A percentile compares a stretch with the other conserved stretches of the same genome.
Conservation (phyloP, 2,329 filamentous ascomycete genomes). For the Fusarium sp. region DNA sequence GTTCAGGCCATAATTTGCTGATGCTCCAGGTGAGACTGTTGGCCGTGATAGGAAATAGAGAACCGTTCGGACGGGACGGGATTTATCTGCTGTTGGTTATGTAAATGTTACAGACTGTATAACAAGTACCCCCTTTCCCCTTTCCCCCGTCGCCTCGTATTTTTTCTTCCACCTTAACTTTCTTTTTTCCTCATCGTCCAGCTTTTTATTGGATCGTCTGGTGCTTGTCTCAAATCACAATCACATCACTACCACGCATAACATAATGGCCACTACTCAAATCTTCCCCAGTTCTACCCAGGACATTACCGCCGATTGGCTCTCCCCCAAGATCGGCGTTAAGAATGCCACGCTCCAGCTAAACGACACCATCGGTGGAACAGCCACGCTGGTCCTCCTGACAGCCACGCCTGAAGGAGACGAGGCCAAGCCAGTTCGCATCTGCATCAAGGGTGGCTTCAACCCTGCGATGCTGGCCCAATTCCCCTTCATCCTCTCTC, state of each 20-base stretch:
- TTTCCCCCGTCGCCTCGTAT: background rate
- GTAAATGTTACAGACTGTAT: background rate
- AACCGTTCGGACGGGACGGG: background rate
- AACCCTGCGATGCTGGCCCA: slow-evolving; percentile 13
- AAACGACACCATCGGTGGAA: slow-evolving; percentile 12
- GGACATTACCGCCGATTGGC: slow-evolving; percentile 14
- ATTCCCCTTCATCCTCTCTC: slow-evolving; percentile 16
- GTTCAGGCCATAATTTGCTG: background rate
- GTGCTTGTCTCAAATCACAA: background rate
- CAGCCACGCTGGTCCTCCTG: slow-evolving; percentile 11
- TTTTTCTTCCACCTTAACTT: background rate
- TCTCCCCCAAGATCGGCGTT: slow-evolving; percentile 14
- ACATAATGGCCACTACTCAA: background rate
- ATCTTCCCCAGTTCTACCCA: background rate
- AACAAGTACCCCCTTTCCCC: background rate
- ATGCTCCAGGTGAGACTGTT: background rate
- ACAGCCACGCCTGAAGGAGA: background rate
- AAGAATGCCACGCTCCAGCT: slow-evolving; percentile 15
- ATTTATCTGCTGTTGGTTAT: background rate
- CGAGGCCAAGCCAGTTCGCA: background rate
- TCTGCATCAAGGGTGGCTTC: slow-evolving; percentile 26
- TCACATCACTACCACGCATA: background rate
- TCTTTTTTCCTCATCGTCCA: background rate
- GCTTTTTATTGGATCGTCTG: background rate
- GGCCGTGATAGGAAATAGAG: background rate